Base-by-base conservation (phyloP, 306 rosid species). In the Prunus dulcis region DNA sequence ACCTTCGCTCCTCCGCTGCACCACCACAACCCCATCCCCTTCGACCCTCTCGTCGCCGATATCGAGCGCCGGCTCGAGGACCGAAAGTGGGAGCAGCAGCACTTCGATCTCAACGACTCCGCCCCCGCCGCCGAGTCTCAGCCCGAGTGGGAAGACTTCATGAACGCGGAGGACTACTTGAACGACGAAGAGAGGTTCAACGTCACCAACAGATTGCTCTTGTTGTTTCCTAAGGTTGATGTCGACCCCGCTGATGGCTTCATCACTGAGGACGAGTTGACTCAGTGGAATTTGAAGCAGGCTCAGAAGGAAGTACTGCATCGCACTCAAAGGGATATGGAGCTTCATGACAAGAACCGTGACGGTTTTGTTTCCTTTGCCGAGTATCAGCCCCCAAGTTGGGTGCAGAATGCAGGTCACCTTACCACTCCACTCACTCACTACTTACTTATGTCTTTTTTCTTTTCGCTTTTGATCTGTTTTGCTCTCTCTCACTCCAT, bases 21-120 rank as follows among this genome's bases (percentile, higher is more conserved):
- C 28, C 88, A 76, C 58, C 93, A 78, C 63, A 84, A 74, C 15
- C 82, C 88, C 32, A 82, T 84, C 34, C 81, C 97, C 13, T 95
- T 95, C 82, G 97, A 95, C 82, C 98, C 98, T 3, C 86, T 95
- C 43, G 86, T 92, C 72, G 97, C 96, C 60, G 89, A 92, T 79
- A 85, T 95, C 67, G 97, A 95, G 77, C 97, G 94, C 69, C 96
- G 89, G 69, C 97, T 92, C 34, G 93, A 95, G 71, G 99, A 95
- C 87, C 87, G 82, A 66, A 82, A 88, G 22, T 95, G 99, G 98
- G 97, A 95, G 83, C 81, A 72, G 84, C 86, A 92, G 60, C 74
- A 86, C 80, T 60, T 94, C 12, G 92, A 91, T 28, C 88, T 55
- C 55, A 82, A 49, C 28, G 85, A 84, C 43, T 41, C 84, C 2